Percentiles rank a stretch among this genome's conserved stretches.
phyloP scores from a whole-genome alignment of 2,329 filamentous ascomycete species.

The Monilinia laxa region DNA sequence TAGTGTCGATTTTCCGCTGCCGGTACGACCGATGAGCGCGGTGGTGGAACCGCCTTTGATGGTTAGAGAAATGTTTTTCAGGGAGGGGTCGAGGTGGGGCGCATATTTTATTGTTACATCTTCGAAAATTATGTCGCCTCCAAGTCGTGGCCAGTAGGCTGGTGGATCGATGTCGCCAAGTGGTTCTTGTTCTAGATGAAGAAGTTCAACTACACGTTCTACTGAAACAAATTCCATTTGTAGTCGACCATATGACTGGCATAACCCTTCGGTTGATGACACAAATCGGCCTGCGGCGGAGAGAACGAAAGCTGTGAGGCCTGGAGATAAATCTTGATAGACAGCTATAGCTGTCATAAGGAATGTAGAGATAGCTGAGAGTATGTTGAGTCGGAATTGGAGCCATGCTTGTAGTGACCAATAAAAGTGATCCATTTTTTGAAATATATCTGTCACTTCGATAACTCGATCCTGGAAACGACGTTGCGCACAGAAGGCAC shows the following conservation, averaged over 20 bases:
- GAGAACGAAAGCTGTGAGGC: slow-evolving; percentile 80
- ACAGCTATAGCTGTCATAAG: slow-evolving; percentile 72
- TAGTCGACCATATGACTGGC: slow-evolving; percentile 76
- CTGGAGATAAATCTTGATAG: slow-evolving; percentile 70
- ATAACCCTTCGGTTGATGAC: slow-evolving; percentile 68
- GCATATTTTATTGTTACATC: slow-evolving; percentile 78
- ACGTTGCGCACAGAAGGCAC: slow-evolving; percentile 74
- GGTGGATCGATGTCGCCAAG: slow-evolving; percentile 67
- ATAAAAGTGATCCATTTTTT: slow-evolving; percentile 95
- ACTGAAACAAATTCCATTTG: slow-evolving; percentile 93
- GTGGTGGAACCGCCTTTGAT: slow-evolving; percentile 78
- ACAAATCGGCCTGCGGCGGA: slow-evolving; percentile 71
- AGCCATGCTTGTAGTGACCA: slow-evolving; percentile 88
- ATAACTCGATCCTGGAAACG: slow-evolving; percentile 82
- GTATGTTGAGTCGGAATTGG: slow-evolving; percentile 70
- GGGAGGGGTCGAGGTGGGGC: slow-evolving; percentile 69
- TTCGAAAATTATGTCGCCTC: slow-evolving; percentile 73
- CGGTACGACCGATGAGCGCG: slow-evolving; percentile 77
- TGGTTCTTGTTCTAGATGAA: slow-evolving; percentile 74
- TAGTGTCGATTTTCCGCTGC: slow-evolving; percentile 80
- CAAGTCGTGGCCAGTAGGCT: slow-evolving; percentile 71
- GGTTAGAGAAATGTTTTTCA: slow-evolving; percentile 66
- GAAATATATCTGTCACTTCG: slow-evolving; percentile 79
- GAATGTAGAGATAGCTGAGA: slow-evolving; percentile 73
- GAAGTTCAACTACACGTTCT: slow-evolving; percentile 78